Conservation (phyloP, 768 basidiomycete species). For the Boletus sp. region DNA sequence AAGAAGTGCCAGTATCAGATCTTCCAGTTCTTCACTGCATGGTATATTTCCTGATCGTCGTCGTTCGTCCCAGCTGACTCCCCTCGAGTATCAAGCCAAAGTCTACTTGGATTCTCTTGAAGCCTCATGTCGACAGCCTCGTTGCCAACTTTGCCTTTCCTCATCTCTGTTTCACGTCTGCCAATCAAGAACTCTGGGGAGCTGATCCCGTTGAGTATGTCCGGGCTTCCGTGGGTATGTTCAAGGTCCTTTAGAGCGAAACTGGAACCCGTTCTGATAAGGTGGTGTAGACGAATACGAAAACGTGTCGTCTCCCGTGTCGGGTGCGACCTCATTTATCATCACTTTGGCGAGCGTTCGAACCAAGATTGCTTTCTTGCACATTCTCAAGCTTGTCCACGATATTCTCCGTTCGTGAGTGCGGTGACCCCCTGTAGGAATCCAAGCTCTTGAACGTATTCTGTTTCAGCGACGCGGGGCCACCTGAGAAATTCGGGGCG, state of each 20-base stretch:
- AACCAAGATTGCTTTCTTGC: slow-evolving; percentile 79
- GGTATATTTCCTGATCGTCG: slow-evolving; percentile 46
- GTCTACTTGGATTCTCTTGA: slow-evolving; percentile 84
- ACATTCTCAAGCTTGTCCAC: slow-evolving; percentile 78
- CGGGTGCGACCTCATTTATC: slow-evolving; percentile 79
- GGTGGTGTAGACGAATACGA: slow-evolving; percentile 75
- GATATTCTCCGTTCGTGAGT: slow-evolving; percentile 65
- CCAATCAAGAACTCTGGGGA: slow-evolving; percentile 70
- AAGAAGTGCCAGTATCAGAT: slow-evolving; percentile 84
- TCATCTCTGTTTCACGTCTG: slow-evolving; percentile 73
- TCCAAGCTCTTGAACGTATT: neutral
- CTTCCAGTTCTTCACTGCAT: slow-evolving; percentile 84
- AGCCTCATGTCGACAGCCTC: slow-evolving; percentile 77
- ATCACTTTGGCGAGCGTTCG: slow-evolving; percentile 73
- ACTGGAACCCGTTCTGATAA: neutral
- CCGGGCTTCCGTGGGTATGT: slow-evolving; percentile 68
- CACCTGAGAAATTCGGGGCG: slow-evolving; percentile 78
- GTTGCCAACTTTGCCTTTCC: slow-evolving; percentile 86
- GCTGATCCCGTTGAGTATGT: slow-evolving; percentile 84
- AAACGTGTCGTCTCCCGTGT: slow-evolving; percentile 70
- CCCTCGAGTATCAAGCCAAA: slow-evolving; percentile 80
- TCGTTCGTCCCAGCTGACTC: slow-evolving; percentile 11
- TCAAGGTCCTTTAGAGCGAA: neutral
- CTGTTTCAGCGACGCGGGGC: slow-evolving; percentile 41
- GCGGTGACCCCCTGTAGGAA: neutral